These are phyloP conservation scores for Centella asiatica DNA, from an alignment of 129 eudicot genomes.

Conservation along the genomic window DNA sequence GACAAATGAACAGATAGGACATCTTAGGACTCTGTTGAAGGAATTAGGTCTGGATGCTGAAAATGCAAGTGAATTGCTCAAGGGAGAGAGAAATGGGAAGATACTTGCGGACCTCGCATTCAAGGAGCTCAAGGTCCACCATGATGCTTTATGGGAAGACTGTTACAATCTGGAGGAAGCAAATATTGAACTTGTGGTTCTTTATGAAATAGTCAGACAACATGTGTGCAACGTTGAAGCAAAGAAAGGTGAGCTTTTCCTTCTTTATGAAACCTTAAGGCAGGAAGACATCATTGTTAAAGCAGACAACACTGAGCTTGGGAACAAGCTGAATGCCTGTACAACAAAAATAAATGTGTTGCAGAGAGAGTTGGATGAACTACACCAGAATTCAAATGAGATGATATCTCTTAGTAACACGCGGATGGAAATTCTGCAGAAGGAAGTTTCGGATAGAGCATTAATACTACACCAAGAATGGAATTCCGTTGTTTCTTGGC, in stretches of 20 bases:
- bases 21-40: constrained; percentile 28
- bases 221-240: constrained; percentile 35
- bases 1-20: constrained; percentile 20
- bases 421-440: constrained; percentile 32
- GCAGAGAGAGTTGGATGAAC: constrained; percentile 46
- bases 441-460: constrained; percentile 27
- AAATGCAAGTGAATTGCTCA: constrained; percentile 28
- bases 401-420: constrained; percentile 24
- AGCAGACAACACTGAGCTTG: constrained; percentile 45
- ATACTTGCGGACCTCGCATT: constrained; percentile 20
- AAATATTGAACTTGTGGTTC: constrained; percentile 53
- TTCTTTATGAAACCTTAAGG: constrained; percentile 36
- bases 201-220: constrained; percentile 59
- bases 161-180: constrained; percentile 38
- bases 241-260: constrained; percentile 45
- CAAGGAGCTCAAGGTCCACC: constrained; percentile 27
- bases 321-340: constrained; percentile 32
- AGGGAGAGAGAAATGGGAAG: constrained; percentile 25
- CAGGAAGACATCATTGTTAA: constrained; percentile 27
- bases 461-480: constrained; percentile 23
- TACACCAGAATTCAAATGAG: constrained; percentile 29
- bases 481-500: constrained; percentile 23
- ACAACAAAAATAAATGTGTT: constrained; percentile 38
- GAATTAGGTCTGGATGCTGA: constrained; percentile 32
- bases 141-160: constrained; percentile 31